Conservation (phyloP, 371 early-diverging fungal genomes). For the Furculomyces boomerangus region DNA sequence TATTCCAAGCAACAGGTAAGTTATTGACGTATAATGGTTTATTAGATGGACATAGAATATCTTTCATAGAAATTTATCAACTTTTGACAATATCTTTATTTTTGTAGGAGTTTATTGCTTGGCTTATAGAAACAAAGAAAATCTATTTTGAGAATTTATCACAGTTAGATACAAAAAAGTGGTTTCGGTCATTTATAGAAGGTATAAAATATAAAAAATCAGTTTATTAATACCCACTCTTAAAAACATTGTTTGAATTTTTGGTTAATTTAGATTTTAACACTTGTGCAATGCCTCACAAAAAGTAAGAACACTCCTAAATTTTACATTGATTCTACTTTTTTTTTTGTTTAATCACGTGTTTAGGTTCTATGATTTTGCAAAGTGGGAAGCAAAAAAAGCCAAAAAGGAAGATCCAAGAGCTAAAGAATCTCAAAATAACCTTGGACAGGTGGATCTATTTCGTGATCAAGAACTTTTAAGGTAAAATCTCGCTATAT, state of each 20-base stretch:
- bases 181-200: slow-evolving; percentile 3
- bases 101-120: slow-evolving; percentile 1
- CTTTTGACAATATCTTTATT: neutral
- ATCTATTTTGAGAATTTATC: slow-evolving; percentile 2
- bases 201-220: neutral
- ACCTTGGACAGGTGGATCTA: neutral
- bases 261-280: neutral
- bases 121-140: slow-evolving; percentile 1
- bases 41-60: neutral
- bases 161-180: slow-evolving; percentile 1
- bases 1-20: slow-evolving; percentile 1
- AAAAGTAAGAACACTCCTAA: neutral
- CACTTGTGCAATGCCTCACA: slow-evolving; percentile 1
- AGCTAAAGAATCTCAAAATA: neutral
- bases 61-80: neutral
- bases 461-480: neutral
- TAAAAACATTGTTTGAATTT: neutral
- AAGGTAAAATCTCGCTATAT: neutral
- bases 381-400: slow-evolving; percentile 1
- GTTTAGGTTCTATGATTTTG: slow-evolving; percentile 1
- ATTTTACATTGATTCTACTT: neutral
- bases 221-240: neutral
- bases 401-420: neutral
- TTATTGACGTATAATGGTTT: neutral
- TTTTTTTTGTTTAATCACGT: neutral